Evolutionary conservation across 2,329 filamentous ascomycete species (phyloP), one percentile per base, ranked within the genome.

Genomic region (Metarhizium anisopliae): DNA sequence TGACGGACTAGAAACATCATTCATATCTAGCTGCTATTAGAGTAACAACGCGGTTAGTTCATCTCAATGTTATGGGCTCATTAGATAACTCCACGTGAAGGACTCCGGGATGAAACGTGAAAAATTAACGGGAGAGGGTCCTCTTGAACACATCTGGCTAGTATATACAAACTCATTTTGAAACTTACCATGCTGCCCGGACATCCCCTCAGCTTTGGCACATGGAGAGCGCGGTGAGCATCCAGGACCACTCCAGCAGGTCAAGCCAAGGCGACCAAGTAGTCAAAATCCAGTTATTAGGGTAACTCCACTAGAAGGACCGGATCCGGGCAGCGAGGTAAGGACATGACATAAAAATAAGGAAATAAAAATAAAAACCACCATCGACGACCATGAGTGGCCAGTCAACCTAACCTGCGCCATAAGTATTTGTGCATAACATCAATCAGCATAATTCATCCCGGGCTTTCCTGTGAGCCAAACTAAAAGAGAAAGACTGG

Each of bases 161-260:
- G 72, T 77, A 79, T 77, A 74, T 78, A 79, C 76, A 79, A 73
- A 74, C 72, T 73, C 69, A 67, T 68, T 69, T 65, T 30, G 10
- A 7, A 64, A 74, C 77, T 78, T 71, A 79, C 77, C 77, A 76
- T 72, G 76, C 76, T 79, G 76, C 77, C 77, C 74, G 68, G 74
- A 74, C 67, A 64, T 67, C 64, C 66, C 68, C 69, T 62, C 61
- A 63, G 60, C 61, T 49, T 4, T 32, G 29, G 13, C 47, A 38
- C 47, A 51, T 66, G 61, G 56, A 52, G 40, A 38, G 35, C 40
- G 6, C 35, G 52, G 54, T 30, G 67, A 61, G 61, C 60, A 57
- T 57, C 47, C 59, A 59, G 56, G 54, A 45, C 50, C 47, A 51
- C 47, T 50, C 47, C 55, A 59, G 36, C 53, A 56, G 49, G 50